These are phyloP conservation scores for Sicyos baderoa DNA, from an alignment of 306 rosid species.

Conservation along the genomic window DNA sequence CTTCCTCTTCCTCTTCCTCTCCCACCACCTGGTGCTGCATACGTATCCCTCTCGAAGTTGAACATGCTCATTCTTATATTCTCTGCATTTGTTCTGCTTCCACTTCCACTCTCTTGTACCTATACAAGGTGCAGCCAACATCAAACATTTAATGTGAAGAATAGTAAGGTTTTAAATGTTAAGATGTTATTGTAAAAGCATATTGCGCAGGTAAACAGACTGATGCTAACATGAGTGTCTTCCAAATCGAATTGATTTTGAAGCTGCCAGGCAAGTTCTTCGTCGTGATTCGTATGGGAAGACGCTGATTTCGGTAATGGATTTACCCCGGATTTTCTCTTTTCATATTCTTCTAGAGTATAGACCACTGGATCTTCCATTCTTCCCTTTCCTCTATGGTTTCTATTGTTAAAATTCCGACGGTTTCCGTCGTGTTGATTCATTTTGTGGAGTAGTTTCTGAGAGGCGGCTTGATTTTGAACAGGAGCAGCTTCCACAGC, in stretches of 20 bases:
- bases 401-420: slow-evolving; percentile 36
- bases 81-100: slow-evolving; percentile 37
- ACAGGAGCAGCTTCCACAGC: slow-evolving; percentile 71
- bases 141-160: slow-evolving; percentile 14
- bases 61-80: slow-evolving; percentile 75
- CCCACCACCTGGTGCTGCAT: slow-evolving; percentile 28
- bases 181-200: background rate
- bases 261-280: slow-evolving; percentile 77
- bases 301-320: slow-evolving; percentile 18
- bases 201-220: background rate
- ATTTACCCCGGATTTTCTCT: slow-evolving; percentile 44
- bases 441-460: slow-evolving; percentile 73
- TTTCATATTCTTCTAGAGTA: slow-evolving; percentile 71
- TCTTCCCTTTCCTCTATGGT: slow-evolving; percentile 49
- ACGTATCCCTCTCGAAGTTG: slow-evolving; percentile 41
- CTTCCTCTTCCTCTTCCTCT: slow-evolving; percentile 33
- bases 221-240: slow-evolving; percentile 47
- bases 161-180: background rate
- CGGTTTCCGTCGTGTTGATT: slow-evolving; percentile 38
- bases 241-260: slow-evolving; percentile 63
- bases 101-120: slow-evolving; percentile 35
- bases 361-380: slow-evolving; percentile 45
- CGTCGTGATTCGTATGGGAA: slow-evolving; percentile 40
- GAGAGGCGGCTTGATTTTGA: slow-evolving; percentile 93
- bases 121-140: slow-evolving; percentile 27